Base-by-base conservation (phyloP, 2,329 filamentous ascomycete genomes). In the Penicillium palitans region DNA sequence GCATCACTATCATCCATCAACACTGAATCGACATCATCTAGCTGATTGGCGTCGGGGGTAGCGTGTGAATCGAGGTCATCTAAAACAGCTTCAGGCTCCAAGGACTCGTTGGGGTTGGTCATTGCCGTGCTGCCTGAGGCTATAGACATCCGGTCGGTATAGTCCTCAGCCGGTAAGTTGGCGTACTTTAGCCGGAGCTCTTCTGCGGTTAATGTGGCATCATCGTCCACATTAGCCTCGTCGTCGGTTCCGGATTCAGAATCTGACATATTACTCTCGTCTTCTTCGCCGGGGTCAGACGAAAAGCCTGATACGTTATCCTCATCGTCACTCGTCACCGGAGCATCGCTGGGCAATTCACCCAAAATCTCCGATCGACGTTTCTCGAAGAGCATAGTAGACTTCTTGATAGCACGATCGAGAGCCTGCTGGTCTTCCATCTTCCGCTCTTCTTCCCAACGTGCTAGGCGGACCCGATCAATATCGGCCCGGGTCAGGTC, bases 261-360 rank as follows among this genome's bases (percentile, higher is more conserved):
- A 65, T 64, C 80, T 69, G 63, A 82, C 80, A 71, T 83, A 35
- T 83, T 82, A 46, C 73, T 76, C 58, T 81, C 83, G 31, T 81
- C 79, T 17, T 81, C 81, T 33, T 68, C 68, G 61, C 89, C 88
- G 0, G 87, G 90, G 57, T 87, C 81, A 61, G 87, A 89, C 10
- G 51, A 58, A 33, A 63, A 65, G 53, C 70, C 69, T 1, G 68
- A 68, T 19, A 65, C 69, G 15, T 44, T 64, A 52, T 70, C 70
- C 42, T 74, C 70, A 17, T 67, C 73, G 19, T 75, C 67, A 90
- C 87, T 66, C 86, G 90, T 76, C 88, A 86, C 67, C 88, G 90
- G 68, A 90, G 81, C 49, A 87, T 90, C 69, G 85, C 87, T 76
- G 83, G 87, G 71, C 84, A 83, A 64, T 83, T 83, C 70, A 75